Base-by-base conservation (phyloP, 257 asterid species). In the Solanum pimpinellifolium region DNA sequence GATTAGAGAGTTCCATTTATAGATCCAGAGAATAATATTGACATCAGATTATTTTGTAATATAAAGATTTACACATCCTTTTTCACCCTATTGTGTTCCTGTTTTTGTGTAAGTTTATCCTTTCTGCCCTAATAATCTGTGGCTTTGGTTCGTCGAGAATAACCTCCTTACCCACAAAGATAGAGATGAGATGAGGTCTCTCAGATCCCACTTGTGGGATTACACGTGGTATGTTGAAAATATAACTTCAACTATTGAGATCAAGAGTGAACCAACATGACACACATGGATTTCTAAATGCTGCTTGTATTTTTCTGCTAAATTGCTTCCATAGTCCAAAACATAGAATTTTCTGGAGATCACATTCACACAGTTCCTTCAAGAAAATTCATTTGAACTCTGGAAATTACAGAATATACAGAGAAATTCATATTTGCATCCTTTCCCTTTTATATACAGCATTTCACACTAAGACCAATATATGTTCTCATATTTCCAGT, bases 391-490 rank as follows among this genome's bases (percentile, higher is more conserved):
- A 77, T 44, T 77, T 6, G 4, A 46, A 42, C 62, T 77, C 39
- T 77, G 62, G 37, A 25, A 77, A 44, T 41, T 44, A 44, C 37
- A 44, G 39, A 77, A 77, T 88, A 82, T 90, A 83, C 90, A 90
- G 7, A 86, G 86, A 65, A 83, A 86, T 87, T 35, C 65, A 77
- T 47, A 77, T 77, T 77, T 44, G 84, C 84, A 44, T 77, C 83
- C 59, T 84, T 62, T 33, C 87, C 83, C 87, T 86, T 76, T 85
- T 87, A 90, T 90, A 78, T 87, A 90, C 82, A 88, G 35, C 87
- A 86, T 69, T 80, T 74, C 68, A 87, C 35, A 52, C 78, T 52
- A 35, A 39, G 59, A 87, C 72, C 84, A 59, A 49, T 47, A 18
- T 18, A 9, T 80, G 44, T 47, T 87, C 88, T 87, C 89, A 39